Evolutionary conservation across 2,329 filamentous ascomycete species (phyloP).

Genomic region (Aspergillus sp.): DNA sequence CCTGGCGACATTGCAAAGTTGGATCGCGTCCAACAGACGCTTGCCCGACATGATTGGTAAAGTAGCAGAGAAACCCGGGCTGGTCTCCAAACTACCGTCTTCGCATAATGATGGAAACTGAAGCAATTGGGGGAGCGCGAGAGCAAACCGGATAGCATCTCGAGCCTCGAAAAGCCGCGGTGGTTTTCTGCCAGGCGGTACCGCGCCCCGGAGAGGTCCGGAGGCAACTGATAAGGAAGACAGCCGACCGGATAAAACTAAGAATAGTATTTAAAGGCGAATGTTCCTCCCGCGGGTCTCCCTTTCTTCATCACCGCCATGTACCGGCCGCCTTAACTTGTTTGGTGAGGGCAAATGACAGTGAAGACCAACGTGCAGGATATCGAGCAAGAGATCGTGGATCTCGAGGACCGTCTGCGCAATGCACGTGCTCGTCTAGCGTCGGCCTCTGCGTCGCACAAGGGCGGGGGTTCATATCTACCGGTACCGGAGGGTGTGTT

Average conservation of each 20-base stretch:
- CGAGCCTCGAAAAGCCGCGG: neutral
- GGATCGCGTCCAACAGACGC: conserved; percentile 70
- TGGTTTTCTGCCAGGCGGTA: conserved; percentile 16
- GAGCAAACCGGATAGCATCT: neutral
- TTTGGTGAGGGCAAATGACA: conserved; percentile 23
- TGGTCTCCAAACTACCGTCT: conserved; percentile 10
- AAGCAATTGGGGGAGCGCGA: neutral
- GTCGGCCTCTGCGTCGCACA: conserved; percentile 14
- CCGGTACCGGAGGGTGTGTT: conserved; percentile 4
- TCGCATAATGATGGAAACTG: conserved; percentile 24
- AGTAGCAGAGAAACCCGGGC: neutral
- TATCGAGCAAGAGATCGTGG: conserved; percentile 44
- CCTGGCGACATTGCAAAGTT: conserved; percentile 69
- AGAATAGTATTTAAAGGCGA: too few species aligned
- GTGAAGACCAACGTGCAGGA: conserved; percentile 21
- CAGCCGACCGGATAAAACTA: neutral
- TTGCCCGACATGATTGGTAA: conserved; percentile 53
- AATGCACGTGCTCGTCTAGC: conserved; percentile 49
- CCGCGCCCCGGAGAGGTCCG: conserved; percentile 18
- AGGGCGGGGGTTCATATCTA: conserved; percentile 8
- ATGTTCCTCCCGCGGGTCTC: neutral
- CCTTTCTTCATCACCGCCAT: conserved; percentile 10
- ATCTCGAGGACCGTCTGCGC: conserved; percentile 52
- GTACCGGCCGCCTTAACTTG: neutral
- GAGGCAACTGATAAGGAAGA: conserved; percentile 1